Evolutionary conservation across 768 basidiomycete genomes (phyloP).

Genomic region (Crassisporium funariophilum): DNA sequence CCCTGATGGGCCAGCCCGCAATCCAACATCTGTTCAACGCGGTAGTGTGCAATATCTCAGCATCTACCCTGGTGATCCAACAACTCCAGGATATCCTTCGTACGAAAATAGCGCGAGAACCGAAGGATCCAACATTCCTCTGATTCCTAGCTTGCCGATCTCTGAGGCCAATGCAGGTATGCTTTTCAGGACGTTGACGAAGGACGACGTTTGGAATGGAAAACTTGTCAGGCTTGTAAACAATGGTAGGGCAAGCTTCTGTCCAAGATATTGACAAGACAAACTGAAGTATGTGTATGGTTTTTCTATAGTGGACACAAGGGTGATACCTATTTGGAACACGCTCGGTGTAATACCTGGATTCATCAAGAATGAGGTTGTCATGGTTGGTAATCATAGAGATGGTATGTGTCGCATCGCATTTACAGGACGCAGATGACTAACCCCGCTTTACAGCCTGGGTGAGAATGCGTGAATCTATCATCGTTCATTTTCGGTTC

Average conservation of each 20-base stretch:
- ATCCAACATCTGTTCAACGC: conserved; percentile 80
- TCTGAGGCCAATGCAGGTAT: conserved; percentile 81
- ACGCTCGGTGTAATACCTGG: conserved; percentile 82
- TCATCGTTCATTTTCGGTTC: not conserved
- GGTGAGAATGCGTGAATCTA: conserved; percentile 39
- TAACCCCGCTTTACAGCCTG: conserved; percentile 41
- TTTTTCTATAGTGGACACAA: conserved; percentile 57
- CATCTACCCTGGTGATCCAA: conserved; percentile 74
- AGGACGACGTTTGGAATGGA: conserved; percentile 24
- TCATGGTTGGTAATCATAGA: conserved; percentile 82
- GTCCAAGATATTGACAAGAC: not conserved
- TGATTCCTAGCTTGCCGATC: conserved; percentile 87
- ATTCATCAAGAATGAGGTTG: conserved; percentile 78
- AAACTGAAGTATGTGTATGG: not conserved
- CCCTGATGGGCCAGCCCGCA: conserved; percentile 85
- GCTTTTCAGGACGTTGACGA: conserved; percentile 42
- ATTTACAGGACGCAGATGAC: not conserved
- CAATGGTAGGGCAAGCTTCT: conserved; percentile 39
- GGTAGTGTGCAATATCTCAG: conserved; percentile 78
- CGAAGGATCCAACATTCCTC: conserved; percentile 64
- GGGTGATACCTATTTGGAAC: conserved; percentile 91
- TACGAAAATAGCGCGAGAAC: conserved; percentile 77
- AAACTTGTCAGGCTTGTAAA: conserved; percentile 51
- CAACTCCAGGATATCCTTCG: conserved; percentile 85
- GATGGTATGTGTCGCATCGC: conserved; percentile 56